Evolutionary conservation across 2,329 filamentous ascomycete genomes (phyloP).

Genomic region (Tolypocladium capitatum): DNA sequence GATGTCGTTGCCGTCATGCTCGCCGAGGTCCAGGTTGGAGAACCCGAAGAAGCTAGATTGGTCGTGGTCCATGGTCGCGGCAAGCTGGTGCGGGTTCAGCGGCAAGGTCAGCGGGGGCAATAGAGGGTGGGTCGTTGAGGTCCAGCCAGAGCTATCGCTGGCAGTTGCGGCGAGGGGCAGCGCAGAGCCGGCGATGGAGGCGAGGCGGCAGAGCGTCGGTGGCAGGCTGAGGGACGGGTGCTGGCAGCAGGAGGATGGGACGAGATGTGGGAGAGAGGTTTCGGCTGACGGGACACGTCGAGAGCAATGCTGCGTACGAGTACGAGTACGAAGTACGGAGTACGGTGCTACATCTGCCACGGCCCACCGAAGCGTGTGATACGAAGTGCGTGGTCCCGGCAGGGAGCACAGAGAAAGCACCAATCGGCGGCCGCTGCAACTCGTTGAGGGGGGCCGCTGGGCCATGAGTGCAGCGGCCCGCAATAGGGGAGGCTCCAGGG

Average conservation of each 20-base stretch:
- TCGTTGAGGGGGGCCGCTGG: too few species aligned
- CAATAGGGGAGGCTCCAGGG: not conserved
- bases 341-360: too few species aligned
- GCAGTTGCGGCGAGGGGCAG: too few species aligned
- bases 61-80: conserved; percentile 2
- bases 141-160: not conserved
- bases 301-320: too few species aligned
- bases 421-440: not conserved
- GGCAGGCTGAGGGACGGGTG: not conserved
- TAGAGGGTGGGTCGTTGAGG: not conserved
- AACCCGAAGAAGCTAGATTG: conserved; percentile 6
- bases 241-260: not conserved
- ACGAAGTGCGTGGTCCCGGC: too few species aligned
- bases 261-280: not conserved
- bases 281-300: not conserved
- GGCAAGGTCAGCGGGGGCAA: not conserved
- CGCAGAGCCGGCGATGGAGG: too few species aligned
- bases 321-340: too few species aligned
- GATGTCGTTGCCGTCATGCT: conserved; percentile 22
- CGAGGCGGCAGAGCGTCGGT: too few species aligned
- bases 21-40: conserved; percentile 6
- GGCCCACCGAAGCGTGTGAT: too few species aligned
- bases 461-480: not conserved
- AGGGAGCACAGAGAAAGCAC: not conserved
- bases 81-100: not conserved